Evolutionary conservation across 331 rosid species (phyloP), one percentile per base, ranked within the genome.

Genomic region (Saraca asoca): DNA sequence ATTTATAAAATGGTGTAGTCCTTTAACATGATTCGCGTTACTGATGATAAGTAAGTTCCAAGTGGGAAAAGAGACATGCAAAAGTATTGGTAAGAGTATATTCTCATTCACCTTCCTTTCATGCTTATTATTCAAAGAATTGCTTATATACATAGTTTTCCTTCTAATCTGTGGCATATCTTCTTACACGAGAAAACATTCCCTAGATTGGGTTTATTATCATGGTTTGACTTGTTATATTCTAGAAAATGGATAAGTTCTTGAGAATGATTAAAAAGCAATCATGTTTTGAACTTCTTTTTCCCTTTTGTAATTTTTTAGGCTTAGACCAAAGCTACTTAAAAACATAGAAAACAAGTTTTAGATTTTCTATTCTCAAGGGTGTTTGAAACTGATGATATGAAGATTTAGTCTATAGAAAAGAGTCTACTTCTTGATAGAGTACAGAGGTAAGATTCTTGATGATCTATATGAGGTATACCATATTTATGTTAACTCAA

Each of bases 51-150:
- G 99, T 97, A 57, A 86, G 83, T 82, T 48, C 89, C 33, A 74
- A 96, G 20, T 94, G 99, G 99, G 92, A 90, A 52, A 90, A 90
- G 87, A 81, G 97, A 84, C 99, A 90, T 70, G 86, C 91, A 62
- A 86, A 81, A 73, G 95, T 90, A 73, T 67, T 88, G 90, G 99
- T 94, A 83, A 15, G 79, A 70, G 65, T 66, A 24, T 64, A 35
- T 16, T 51, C 57, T 51, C 43, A 24, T 56, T 67, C 66, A 17
- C 45, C 24, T 48, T 54, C 39, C 20, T 58, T 46, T 43, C 68
- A 9, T 17, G 8, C 63, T 52, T 62, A 66, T 3, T 24, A 41
- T 16, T 24, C 39, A 10, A 41, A 44, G 45, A 62, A n/a, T n/a
- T n/a, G n/a, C n/a, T n/a, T n/a, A n/a, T n/a, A n/a, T n/a, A n/a